phyloP scores from a whole-genome alignment of 1,139 yeast species.

The Sugiyamaella sp. region DNA sequence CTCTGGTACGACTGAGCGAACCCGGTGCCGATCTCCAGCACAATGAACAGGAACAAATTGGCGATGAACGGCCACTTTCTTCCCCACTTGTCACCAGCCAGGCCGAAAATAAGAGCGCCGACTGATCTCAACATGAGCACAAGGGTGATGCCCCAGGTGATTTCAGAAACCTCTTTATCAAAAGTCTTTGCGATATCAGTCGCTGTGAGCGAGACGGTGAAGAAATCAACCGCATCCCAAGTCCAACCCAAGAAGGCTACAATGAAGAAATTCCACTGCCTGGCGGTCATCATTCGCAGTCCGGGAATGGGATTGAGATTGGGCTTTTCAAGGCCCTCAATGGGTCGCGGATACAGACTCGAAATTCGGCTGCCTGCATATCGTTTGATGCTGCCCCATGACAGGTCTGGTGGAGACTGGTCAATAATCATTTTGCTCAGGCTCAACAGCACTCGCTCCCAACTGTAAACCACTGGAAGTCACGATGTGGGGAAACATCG shows the following conservation, averaged over 20 bases:
- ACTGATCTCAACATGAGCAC: conserved; percentile 78
- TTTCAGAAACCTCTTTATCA: conserved; percentile 52
- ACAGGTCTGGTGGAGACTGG: conserved; percentile 7
- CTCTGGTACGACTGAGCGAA: conserved; percentile 65
- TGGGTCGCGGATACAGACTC: conserved; percentile 48
- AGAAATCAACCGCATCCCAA: conserved; percentile 79
- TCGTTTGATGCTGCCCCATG: conserved; percentile 32
- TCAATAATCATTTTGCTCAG: conserved; percentile 9
- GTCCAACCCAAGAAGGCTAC: conserved; percentile 76
- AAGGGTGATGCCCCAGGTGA: conserved; percentile 81
- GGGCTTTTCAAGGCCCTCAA: conserved; percentile 22
- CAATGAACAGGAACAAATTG: conserved; percentile 56
- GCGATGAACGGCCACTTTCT: conserved; percentile 69
- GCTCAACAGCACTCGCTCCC: too few relatives aligned
- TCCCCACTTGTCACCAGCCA: conserved; percentile 67
- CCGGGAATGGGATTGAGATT: conserved; percentile 58
- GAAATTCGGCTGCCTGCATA: conserved; percentile 50
- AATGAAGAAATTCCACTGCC: conserved; percentile 64
- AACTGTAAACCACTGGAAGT: not conserved
- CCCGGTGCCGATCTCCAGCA: conserved; percentile 71
- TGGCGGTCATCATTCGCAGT: conserved; percentile 48
- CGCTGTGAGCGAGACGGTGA: conserved; percentile 66
- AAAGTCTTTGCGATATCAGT: conserved; percentile 58
- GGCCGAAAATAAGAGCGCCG: conserved; percentile 75
- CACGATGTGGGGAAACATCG: not conserved